A percentile compares a stretch with the other conserved stretches of the same genome.
phyloP scores from a whole-genome alignment of 1,139 yeast species.

The Debaryomyces nepalensis region DNA sequence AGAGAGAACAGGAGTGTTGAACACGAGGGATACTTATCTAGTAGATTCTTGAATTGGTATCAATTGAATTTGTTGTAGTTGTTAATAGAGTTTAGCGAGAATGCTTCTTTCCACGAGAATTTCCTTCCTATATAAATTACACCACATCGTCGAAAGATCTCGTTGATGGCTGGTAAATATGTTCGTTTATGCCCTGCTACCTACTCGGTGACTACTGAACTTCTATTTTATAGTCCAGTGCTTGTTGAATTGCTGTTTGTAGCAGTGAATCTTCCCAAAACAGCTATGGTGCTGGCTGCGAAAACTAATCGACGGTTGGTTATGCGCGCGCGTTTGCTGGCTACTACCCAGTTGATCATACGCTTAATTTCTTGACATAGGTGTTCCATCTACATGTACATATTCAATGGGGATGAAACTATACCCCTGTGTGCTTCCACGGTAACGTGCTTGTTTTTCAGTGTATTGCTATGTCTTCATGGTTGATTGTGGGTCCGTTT shows the following conservation, averaged over 20 bases:
- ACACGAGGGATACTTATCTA: slow-evolving; percentile 16
- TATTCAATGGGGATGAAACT: not conserved
- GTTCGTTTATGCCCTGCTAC: not conserved
- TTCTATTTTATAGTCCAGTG: not conserved
- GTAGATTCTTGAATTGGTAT: slow-evolving; percentile 10
- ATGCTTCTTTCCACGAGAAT: not conserved
- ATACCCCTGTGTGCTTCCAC: not conserved
- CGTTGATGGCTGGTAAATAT: slow-evolving; percentile 3
- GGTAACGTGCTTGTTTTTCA: not conserved
- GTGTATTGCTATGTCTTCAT: not conserved
- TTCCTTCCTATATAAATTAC: slow-evolving; percentile 1
- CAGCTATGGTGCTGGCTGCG: slow-evolving; percentile 24
- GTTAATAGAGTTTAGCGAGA: not conserved
- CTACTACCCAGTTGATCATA: not conserved
- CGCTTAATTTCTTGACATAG: not conserved
- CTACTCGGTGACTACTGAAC: not conserved
- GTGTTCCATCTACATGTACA: no score
- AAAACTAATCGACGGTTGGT: slow-evolving; percentile 15
- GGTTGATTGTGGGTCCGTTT: not conserved
- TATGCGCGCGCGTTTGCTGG: slow-evolving; percentile 11
- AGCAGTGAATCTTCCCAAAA: not conserved
- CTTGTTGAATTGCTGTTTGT: slow-evolving; percentile 2
- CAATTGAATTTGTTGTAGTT: slow-evolving; percentile 10
- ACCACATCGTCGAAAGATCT: not conserved
- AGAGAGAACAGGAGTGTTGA: slow-evolving; percentile 21